Percentiles rank a stretch among this genome's conserved stretches.
Conservation (phyloP, 2,329 filamentous ascomycete species). For the Lasiodiplodia gonubiensis region DNA sequence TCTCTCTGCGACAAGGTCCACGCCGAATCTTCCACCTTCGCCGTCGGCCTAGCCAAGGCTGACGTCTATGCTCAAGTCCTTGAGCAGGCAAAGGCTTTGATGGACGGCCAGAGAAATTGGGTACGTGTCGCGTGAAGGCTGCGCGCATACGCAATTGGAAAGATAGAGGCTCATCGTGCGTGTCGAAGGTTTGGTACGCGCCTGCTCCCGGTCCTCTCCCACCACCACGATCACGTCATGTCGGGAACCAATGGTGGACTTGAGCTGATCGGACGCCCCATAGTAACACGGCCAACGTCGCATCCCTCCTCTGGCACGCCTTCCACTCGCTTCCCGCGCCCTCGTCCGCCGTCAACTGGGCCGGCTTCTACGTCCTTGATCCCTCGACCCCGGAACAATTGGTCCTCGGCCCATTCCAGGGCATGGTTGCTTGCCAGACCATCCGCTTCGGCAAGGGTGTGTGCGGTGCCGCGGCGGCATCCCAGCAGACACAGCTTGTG, state of each 20-base stretch:
- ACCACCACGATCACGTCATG: conserved; percentile 4
- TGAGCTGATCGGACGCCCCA: conserved; percentile 27
- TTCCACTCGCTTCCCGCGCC: conserved; percentile 74
- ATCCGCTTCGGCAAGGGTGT: conserved; percentile 77
- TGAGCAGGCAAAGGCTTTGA: conserved; percentile 70
- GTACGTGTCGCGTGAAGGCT: conserved; percentile 54
- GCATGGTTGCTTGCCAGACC: conserved; percentile 77
- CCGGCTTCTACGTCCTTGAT: conserved; percentile 77
- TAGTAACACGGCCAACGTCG: conserved; percentile 77
- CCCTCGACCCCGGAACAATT: conserved; percentile 57
- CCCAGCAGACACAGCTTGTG: conserved; percentile 66
- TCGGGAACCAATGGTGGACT: conserved; percentile 2
- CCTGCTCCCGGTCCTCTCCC: neutral
- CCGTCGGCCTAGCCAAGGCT: conserved; percentile 68
- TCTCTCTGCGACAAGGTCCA: conserved; percentile 62
- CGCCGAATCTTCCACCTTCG: conserved; percentile 79
- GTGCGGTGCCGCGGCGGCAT: conserved; percentile 72
- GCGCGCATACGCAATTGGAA: neutral
- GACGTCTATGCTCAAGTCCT: conserved; percentile 77
- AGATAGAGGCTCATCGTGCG: conserved; percentile 5
- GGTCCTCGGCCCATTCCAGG: conserved; percentile 80
- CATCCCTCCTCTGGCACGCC: conserved; percentile 79
- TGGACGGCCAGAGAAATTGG: conserved; percentile 79
- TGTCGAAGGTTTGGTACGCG: conserved; percentile 28
- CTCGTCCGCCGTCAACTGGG: conserved; percentile 76